A percentile compares a stretch with the other conserved stretches of the same genome.
These are phyloP conservation scores for Stephanodiscus triporus DNA, from an alignment of 108 stramenopile genomes.

Conservation along the genomic window DNA sequence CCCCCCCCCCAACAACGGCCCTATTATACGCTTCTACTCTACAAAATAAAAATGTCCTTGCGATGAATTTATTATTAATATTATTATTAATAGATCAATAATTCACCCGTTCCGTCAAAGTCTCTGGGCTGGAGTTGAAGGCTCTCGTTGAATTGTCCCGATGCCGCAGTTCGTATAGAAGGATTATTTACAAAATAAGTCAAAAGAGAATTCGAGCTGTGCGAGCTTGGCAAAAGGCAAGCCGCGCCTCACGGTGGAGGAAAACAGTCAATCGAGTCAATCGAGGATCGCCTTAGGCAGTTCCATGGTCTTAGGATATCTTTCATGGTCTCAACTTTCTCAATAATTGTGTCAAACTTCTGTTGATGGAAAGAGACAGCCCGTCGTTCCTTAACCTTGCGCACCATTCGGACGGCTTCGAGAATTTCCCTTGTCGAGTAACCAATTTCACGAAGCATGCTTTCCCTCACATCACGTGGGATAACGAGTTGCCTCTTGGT, in stretches of 20 bases:
- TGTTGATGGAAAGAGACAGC: constrained; percentile 17
- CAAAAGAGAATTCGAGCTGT: too few relatives aligned
- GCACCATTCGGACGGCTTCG: constrained; percentile 7
- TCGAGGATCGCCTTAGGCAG: background rate
- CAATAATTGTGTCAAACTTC: constrained; percentile 13
- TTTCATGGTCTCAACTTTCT: constrained; percentile 11
- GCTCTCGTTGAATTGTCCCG: too few relatives aligned
- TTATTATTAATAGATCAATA: too few relatives aligned
- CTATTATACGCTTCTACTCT: too few relatives aligned
- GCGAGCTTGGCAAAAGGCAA: background rate
- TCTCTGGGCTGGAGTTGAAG: too few relatives aligned
- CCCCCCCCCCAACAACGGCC: too few relatives aligned
- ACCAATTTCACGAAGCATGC: constrained; percentile 20
- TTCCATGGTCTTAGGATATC: background rate
- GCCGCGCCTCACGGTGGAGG: background rate
- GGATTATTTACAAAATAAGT: too few relatives aligned
- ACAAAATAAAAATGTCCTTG: too few relatives aligned
- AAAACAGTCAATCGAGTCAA: background rate
- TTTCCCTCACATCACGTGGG: constrained; percentile 10
- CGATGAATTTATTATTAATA: too few relatives aligned
- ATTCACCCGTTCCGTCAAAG: too few relatives aligned
- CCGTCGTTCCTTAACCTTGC: constrained; percentile 15
- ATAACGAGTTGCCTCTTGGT: constrained; percentile 12
- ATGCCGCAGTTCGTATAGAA: too few relatives aligned
- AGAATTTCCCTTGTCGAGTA: constrained; percentile 17